phyloP scores from a whole-genome alignment of 2,329 filamentous ascomycete genomes.

The Fusarium sp. region DNA sequence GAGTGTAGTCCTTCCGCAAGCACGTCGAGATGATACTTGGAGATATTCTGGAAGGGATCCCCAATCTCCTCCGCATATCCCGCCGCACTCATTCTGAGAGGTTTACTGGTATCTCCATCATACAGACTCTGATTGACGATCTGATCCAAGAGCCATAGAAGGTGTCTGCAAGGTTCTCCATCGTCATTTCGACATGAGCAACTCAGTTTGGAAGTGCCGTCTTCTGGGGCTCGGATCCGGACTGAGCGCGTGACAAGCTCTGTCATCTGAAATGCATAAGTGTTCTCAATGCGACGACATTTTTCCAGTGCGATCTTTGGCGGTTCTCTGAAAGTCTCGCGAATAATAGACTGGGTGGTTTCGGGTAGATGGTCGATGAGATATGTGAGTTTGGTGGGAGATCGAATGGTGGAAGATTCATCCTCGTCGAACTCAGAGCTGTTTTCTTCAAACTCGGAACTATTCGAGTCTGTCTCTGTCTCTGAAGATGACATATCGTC shows the following conservation, averaged over 20 bases:
- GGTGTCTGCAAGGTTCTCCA: conserved; percentile 59
- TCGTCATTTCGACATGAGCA: conserved; percentile 59
- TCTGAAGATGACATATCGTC: conserved; percentile 46
- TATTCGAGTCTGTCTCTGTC: conserved; percentile 39
- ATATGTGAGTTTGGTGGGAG: conserved; percentile 56
- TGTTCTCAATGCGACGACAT: conserved; percentile 59
- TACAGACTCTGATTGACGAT: conserved; percentile 61
- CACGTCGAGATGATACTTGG: conserved; percentile 63
- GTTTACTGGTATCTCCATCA: conserved; percentile 50
- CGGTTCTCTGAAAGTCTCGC: conserved; percentile 60
- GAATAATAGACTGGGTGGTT: conserved; percentile 53
- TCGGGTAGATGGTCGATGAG: conserved; percentile 54
- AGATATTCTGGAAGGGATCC: conserved; percentile 61
- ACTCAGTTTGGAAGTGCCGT: conserved; percentile 54
- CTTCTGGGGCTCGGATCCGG: conserved; percentile 57
- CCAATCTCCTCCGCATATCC: conserved; percentile 61
- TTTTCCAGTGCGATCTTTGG: conserved; percentile 62
- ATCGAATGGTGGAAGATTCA: conserved; percentile 47
- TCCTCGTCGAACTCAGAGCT: conserved; percentile 51
- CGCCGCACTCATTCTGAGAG: conserved; percentile 56
- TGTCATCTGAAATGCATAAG: conserved; percentile 67
- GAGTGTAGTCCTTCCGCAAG: conserved; percentile 65
- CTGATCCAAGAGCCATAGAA: conserved; percentile 66
- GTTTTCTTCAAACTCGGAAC: conserved; percentile 36
- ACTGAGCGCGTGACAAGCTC: conserved; percentile 65